Base-by-base conservation (phyloP, 805 yeast species). In the Pichia thaimueangensis region DNA sequence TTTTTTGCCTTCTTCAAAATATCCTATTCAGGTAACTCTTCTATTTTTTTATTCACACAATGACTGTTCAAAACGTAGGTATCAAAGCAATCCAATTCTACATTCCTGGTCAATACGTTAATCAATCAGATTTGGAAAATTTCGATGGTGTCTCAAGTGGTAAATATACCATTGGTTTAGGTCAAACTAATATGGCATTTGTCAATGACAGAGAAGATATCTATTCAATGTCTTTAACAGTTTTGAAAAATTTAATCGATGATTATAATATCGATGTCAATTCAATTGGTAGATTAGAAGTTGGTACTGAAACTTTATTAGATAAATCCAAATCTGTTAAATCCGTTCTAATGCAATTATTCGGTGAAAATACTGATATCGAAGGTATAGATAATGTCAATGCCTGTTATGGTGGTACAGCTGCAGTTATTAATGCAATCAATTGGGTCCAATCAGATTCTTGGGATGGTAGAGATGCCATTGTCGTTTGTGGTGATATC, bases 401-500 rank as follows among this genome's bases (percentile, higher is more conserved):
- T 66, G 98, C 98, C 25, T 93, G 98, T 71, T 93, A 93, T 67
- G 98, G 98, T 65, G 98, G 97, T 65, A 91, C 97, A 50, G 80
- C 81, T 57, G 97, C 98, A 10, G 76, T 93, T 24, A 81, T 93
- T 72, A 93, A 91, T 70, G 78, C 96, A 12, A 64, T 93, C 57
- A 88, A 88, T 76, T 93, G 98, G 97, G 67, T 93, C 52, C 97
- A 93, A 70, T 86, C 96, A 25, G 78, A 86, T 23, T 74, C 91
- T 34, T 93, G 98, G 98, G 98, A 93, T 60, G 98, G 98, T 50
- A 80, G 97, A 66, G 88, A 91, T 59, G 97, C 97, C 43, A 78
- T 93, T 57, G 98, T 91, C 43, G 96, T 91, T 19, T 81, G 93
- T 62, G 97, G 97, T 67, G 98, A 93, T 68, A 93, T 93, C 65